Conservation (phyloP, 2,329 filamentous ascomycete species). For the Beauveria sp. region DNA sequence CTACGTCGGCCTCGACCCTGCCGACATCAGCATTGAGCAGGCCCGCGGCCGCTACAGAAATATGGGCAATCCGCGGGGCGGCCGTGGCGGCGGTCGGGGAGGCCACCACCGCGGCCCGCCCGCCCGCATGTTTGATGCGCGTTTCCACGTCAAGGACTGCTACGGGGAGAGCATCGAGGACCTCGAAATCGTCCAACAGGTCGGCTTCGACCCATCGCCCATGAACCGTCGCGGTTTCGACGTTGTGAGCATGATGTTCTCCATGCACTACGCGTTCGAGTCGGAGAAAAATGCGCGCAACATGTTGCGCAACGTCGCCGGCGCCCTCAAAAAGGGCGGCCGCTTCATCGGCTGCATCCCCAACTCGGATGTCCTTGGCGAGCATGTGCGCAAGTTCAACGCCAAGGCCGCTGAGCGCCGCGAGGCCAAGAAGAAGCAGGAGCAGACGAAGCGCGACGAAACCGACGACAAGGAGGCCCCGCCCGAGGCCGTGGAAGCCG, state of each 20-base stretch:
- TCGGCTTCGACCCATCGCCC: conserved; percentile 76
- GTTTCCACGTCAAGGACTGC: conserved; percentile 88
- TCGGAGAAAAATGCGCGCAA: conserved; percentile 79
- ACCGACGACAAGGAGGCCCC: conserved; percentile 14
- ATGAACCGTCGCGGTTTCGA: conserved; percentile 79
- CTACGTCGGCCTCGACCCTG: conserved; percentile 90
- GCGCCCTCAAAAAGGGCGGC: conserved; percentile 85
- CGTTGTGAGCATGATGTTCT: conserved; percentile 98
- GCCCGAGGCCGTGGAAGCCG: conserved; percentile 17
- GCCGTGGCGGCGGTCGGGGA: conserved; percentile 44
- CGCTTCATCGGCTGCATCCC: conserved; percentile 92
- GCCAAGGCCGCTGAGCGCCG: conserved; percentile 35
- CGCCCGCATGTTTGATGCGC: conserved; percentile 64
- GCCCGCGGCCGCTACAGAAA: conserved; percentile 74
- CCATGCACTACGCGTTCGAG: conserved; percentile 98
- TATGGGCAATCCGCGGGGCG: conserved; percentile 57
- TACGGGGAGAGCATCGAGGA: conserved; percentile 79
- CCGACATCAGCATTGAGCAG: conserved; percentile 85
- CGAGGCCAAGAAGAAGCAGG: conserved; percentile 31
- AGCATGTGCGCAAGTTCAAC: conserved; percentile 71
- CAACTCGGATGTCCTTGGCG: conserved; percentile 86
- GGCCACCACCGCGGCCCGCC: conserved; percentile 33
- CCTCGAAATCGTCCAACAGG: conserved; percentile 71
- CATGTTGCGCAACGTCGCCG: conserved; percentile 90
- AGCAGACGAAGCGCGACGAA: conserved; percentile 14